A percentile compares a stretch with the other conserved stretches of the same genome.
Evolutionary conservation across 345 rosid genomes (phyloP).

Genomic region (Pistacia integerrima): DNA sequence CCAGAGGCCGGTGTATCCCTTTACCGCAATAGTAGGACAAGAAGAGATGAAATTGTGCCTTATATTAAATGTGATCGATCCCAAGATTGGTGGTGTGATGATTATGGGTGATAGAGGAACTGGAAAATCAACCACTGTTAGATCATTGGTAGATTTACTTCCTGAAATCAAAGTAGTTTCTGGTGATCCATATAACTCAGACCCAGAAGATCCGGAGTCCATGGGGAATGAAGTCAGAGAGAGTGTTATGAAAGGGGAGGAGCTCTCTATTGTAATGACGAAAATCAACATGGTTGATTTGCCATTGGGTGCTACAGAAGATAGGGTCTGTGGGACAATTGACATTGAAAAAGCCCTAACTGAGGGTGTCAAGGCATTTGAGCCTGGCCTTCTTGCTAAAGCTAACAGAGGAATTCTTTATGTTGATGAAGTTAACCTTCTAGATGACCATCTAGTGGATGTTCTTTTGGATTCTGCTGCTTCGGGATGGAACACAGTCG

Average conservation of each 20-base stretch:
- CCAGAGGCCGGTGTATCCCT: slow-evolving; percentile 89
- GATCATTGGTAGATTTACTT: slow-evolving; percentile 87
- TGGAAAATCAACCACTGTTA: slow-evolving; percentile 86
- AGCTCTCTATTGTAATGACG: slow-evolving; percentile 44
- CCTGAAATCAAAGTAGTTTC: slow-evolving; percentile 83
- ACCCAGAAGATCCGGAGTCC: slow-evolving; percentile 85
- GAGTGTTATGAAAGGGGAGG: slow-evolving; percentile 53
- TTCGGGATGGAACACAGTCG: slow-evolving; percentile 95
- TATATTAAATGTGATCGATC: slow-evolving; percentile 87
- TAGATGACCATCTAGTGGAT: slow-evolving; percentile 96
- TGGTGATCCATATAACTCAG: slow-evolving; percentile 93
- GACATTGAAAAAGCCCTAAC: slow-evolving; percentile 96
- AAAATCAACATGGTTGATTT: slow-evolving; percentile 97
- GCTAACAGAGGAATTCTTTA: slow-evolving; percentile 97
- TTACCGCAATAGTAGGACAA: slow-evolving; percentile 94
- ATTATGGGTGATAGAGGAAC: slow-evolving; percentile 98
- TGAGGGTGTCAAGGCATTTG: slow-evolving; percentile 95
- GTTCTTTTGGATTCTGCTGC: slow-evolving; percentile 96
- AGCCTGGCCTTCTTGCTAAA: slow-evolving; percentile 97
- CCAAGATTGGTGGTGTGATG: slow-evolving; percentile 96
- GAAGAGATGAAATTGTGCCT: slow-evolving; percentile 98
- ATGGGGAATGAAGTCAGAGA: slow-evolving; percentile 94
- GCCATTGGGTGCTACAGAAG: slow-evolving; percentile 97
- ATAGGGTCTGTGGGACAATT: slow-evolving; percentile 96
- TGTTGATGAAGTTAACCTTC: slow-evolving; percentile 93